A percentile compares a stretch with the other conserved stretches of the same genome.
phyloP scores from a whole-genome alignment of 2,329 filamentous ascomycete genomes.

The Alternaria burnsii region DNA sequence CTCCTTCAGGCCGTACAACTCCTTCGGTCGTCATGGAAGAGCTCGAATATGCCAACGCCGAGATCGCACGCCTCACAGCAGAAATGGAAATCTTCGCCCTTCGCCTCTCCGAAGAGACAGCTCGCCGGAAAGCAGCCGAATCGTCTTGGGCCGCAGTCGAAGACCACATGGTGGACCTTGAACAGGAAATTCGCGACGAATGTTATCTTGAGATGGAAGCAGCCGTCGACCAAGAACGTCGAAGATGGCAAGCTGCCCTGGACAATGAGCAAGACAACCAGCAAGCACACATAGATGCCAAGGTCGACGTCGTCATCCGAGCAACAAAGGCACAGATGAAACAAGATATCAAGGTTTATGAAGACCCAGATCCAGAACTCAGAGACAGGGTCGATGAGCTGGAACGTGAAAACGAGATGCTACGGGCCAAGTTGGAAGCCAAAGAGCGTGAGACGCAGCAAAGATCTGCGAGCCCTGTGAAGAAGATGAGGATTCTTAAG shows the following conservation, averaged over 20 bases:
- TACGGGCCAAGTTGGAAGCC: constrained; percentile 50
- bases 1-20: constrained; percentile 57
- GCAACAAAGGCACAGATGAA: constrained; percentile 56
- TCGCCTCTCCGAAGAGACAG: constrained; percentile 74
- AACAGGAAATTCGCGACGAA: constrained; percentile 87
- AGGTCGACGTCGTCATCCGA: constrained; percentile 76
- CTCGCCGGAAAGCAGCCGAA: constrained; percentile 75
- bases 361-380: constrained; percentile 53
- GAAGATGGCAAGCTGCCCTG: constrained; percentile 81
- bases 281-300: constrained; percentile 87
- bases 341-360: constrained; percentile 54
- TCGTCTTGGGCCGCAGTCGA: constrained; percentile 73
- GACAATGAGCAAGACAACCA: constrained; percentile 78
- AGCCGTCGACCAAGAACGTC: constrained; percentile 75
- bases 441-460: constrained; percentile 52
- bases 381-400: constrained; percentile 50
- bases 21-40: constrained; percentile 64
- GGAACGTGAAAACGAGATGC: constrained; percentile 55
- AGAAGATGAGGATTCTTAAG: constrained; percentile 61
- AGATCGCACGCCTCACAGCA: constrained; percentile 79
- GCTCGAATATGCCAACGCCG: constrained; percentile 81
- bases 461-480: constrained; percentile 54
- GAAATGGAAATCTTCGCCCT: constrained; percentile 79
- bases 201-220: constrained; percentile 87
- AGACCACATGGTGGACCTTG: constrained; percentile 74